phyloP scores from a whole-genome alignment of 139 green algal species.

The Auxenochlorella protothecoides region DNA sequence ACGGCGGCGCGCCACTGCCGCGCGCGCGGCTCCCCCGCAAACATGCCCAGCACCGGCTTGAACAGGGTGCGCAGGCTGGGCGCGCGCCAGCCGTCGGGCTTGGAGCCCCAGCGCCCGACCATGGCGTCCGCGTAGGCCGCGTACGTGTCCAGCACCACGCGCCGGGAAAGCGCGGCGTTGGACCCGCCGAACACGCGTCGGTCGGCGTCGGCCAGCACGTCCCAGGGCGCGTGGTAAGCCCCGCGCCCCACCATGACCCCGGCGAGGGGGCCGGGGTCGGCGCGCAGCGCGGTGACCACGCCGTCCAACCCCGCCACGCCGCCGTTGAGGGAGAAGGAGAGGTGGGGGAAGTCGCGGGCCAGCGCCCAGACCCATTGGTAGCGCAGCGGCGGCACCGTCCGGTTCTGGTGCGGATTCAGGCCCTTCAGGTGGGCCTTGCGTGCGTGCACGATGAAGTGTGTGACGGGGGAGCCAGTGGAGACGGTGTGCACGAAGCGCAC shows the following conservation, averaged over 20 bases:
- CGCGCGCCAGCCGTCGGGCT: constrained; percentile 10
- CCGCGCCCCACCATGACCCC: constrained; percentile 87
- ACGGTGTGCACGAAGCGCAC: constrained; percentile 58
- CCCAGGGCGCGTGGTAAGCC: constrained; percentile 79
- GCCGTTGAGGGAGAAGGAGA: constrained; percentile 70
- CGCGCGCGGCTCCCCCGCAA: constrained; percentile 52
- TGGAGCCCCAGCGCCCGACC: constrained; percentile 38
- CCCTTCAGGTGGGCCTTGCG: constrained; percentile 89
- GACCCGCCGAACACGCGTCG: constrained; percentile 42
- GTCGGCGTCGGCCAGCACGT: constrained; percentile 67
- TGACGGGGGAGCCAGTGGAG: constrained; percentile 37
- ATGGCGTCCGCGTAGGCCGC: constrained; percentile 59
- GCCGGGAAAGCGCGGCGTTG: constrained; percentile 48
- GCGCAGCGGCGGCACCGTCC: constrained; percentile 74
- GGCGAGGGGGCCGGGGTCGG: constrained; percentile 47
- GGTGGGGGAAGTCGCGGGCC: constrained; percentile 79
- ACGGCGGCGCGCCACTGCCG: constrained; percentile 44
- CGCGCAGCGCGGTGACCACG: constrained; percentile 26
- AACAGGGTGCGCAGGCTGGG: constrained; percentile 56
- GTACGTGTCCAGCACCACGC: constrained; percentile 66
- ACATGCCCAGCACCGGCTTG: constrained; percentile 75
- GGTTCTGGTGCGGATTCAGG: constrained; percentile 82
- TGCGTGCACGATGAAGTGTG: constrained; percentile 89
- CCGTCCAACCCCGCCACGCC: constrained; percentile 26
- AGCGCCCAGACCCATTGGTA: constrained; percentile 79